Evolutionary conservation across 2,329 filamentous ascomycete species (phyloP).

Genomic region (Aspergillus sp.): DNA sequence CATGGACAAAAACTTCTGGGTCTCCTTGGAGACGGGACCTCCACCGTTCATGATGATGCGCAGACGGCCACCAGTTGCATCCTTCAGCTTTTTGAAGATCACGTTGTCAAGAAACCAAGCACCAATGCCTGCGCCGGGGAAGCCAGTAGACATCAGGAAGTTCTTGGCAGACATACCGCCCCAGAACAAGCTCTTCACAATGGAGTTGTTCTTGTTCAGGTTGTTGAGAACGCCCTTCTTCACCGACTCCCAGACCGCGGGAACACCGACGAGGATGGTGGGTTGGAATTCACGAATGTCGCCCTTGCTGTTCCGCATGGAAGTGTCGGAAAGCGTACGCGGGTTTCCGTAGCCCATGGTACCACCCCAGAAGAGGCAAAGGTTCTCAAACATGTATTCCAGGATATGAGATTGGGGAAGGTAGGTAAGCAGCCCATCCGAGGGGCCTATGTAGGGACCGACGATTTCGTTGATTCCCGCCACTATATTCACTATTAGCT

Average conservation of each 20-base stretch:
- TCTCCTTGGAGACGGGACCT: slow-evolving; percentile 83
- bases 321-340: slow-evolving; percentile 80
- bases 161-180: slow-evolving; percentile 61
- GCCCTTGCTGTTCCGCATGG: slow-evolving; percentile 84
- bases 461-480: slow-evolving; percentile 79
- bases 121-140: slow-evolving; percentile 52
- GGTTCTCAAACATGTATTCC: slow-evolving; percentile 93
- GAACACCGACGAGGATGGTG: slow-evolving; percentile 89
- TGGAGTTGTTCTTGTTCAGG: slow-evolving; percentile 68
- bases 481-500: slow-evolving; percentile 47
- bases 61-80: slow-evolving; percentile 82
- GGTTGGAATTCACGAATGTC: slow-evolving; percentile 92
- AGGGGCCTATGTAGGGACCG: slow-evolving; percentile 72
- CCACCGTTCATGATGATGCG: slow-evolving; percentile 93
- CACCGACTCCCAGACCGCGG: slow-evolving; percentile 95
- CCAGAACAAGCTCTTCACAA: slow-evolving; percentile 79
- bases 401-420: slow-evolving; percentile 94
- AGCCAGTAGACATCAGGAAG: slow-evolving; percentile 55
- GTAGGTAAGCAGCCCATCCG: slow-evolving; percentile 82
- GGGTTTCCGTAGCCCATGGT: slow-evolving; percentile 92
- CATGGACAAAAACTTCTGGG: slow-evolving; percentile 86
- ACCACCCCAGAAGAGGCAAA: slow-evolving; percentile 83
- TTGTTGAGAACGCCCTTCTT: slow-evolving; percentile 88
- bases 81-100: slow-evolving; percentile 89
- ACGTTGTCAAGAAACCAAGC: slow-evolving; percentile 72